Conservation (phyloP, 1,139 yeast genomes). For the Pichia sp. region DNA sequence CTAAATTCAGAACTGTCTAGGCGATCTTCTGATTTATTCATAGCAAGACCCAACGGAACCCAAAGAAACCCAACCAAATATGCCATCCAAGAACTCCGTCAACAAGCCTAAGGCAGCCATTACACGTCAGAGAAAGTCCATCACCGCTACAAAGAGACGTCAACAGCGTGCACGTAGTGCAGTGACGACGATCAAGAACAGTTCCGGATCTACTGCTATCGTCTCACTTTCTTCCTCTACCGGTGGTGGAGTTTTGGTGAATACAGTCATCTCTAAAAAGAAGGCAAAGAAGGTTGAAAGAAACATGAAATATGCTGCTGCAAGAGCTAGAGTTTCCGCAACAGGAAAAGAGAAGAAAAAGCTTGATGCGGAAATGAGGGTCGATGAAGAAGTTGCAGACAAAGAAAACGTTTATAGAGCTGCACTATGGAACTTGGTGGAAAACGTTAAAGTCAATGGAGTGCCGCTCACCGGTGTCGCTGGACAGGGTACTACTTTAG, state of each 20-base stretch:
- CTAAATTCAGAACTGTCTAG: too few relatives aligned
- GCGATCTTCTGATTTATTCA: too few relatives aligned
- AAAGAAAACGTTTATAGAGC: conserved; percentile 42
- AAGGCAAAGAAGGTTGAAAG: conserved; percentile 77
- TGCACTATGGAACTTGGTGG: conserved; percentile 65
- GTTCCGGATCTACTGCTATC: conserved; percentile 50
- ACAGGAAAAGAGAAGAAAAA: conserved; percentile 33
- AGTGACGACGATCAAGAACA: conserved; percentile 32
- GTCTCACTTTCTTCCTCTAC: conserved; percentile 44
- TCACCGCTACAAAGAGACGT: conserved; percentile 50
- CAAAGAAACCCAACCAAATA: too few relatives aligned
- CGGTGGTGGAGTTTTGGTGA: conserved; percentile 42
- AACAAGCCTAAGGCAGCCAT: conserved; percentile 71
- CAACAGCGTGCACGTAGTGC: conserved; percentile 38
- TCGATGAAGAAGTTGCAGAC: conserved; percentile 21
- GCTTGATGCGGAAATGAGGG: conserved; percentile 31
- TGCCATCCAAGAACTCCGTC: conserved; percentile 57
- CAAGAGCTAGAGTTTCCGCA: conserved; percentile 41
- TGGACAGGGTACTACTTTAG: conserved; percentile 80
- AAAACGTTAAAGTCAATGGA: conserved; percentile 39
- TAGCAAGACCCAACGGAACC: too few relatives aligned
- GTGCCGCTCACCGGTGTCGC: conserved; percentile 35
- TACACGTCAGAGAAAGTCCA: conserved; percentile 46
- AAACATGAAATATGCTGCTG: conserved; percentile 61
- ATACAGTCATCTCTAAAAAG: conserved; percentile 65